A percentile compares a stretch with the other conserved stretches of the same genome.
Conservation (phyloP, 495 filamentous ascomycete genomes). For the Astrothelium subdiscretum region DNA sequence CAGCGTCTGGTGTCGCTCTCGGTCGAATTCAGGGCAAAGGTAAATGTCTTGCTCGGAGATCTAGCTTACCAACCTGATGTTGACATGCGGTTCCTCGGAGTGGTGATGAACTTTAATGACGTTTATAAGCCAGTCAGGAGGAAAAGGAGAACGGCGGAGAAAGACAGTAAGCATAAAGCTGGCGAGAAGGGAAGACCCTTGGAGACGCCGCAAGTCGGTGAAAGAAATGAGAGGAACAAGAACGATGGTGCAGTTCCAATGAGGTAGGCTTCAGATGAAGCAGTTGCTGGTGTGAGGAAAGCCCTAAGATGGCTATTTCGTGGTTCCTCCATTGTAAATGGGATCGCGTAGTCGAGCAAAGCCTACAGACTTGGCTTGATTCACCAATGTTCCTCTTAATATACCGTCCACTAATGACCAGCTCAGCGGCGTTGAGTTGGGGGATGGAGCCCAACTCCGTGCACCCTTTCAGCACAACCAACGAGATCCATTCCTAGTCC, state of each 20-base stretch:
- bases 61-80: constrained; percentile 86
- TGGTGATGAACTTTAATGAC: constrained; percentile 99
- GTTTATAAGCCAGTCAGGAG: constrained; percentile 68
- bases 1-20: constrained; percentile 59
- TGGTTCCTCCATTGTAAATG: too few relatives aligned
- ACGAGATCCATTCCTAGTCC: too few relatives aligned
- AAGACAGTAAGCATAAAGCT: constrained; percentile 7
- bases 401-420: too few relatives aligned
- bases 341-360: too few relatives aligned
- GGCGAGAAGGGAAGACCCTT: constrained; percentile 10
- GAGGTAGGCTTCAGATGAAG: background rate
- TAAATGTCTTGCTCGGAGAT: constrained; percentile 79
- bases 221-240: constrained; percentile 1
- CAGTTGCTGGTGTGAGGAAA: too few relatives aligned
- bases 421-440: too few relatives aligned
- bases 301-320: too few relatives aligned
- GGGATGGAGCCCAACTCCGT: too few relatives aligned
- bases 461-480: too few relatives aligned
- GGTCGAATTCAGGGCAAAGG: constrained; percentile 56
- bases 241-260: background rate
- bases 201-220: constrained; percentile 12
- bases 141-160: constrained; percentile 28
- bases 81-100: constrained; percentile 89
- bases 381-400: too few relatives aligned
- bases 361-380: too few relatives aligned